These are phyloP conservation scores for Elsinoe batatas DNA, from an alignment of 2,329 filamentous ascomycete genomes.

Conservation along the genomic window DNA sequence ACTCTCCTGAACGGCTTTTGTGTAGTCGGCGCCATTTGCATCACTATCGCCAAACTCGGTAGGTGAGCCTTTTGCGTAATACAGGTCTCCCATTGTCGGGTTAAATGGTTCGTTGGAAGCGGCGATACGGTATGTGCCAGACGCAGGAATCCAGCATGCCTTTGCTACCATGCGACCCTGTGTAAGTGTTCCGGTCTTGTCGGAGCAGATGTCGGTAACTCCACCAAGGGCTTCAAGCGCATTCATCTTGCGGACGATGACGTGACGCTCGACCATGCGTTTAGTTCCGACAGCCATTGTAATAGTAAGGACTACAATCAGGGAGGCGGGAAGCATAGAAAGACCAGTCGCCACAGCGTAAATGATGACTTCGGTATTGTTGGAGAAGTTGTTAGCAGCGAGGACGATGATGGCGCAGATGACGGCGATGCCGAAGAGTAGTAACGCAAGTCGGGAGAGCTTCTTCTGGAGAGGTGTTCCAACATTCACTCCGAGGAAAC, in stretches of 20 bases:
- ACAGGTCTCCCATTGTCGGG: slow-evolving; percentile 53
- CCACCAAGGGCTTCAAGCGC: slow-evolving; percentile 56
- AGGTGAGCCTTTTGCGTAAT: slow-evolving; percentile 16
- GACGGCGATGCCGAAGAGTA: slow-evolving; percentile 63
- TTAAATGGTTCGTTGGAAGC: slow-evolving; percentile 49
- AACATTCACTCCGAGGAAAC: slow-evolving; percentile 55
- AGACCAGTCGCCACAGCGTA: slow-evolving; percentile 54
- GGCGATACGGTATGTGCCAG: slow-evolving; percentile 52
- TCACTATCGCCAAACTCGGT: slow-evolving; percentile 15
- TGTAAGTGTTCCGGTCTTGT: slow-evolving; percentile 56
- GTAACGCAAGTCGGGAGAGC: slow-evolving; percentile 68
- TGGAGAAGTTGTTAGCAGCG: slow-evolving; percentile 48
- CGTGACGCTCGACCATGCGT: slow-evolving; percentile 54
- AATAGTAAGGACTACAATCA: slow-evolving; percentile 31
- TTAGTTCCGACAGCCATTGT: slow-evolving; percentile 48
- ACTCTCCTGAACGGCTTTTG: slow-evolving; percentile 9
- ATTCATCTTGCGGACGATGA: slow-evolving; percentile 56
- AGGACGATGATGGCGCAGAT: slow-evolving; percentile 57
- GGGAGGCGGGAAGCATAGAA: slow-evolving; percentile 51
- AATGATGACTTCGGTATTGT: slow-evolving; percentile 52
- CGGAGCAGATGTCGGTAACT: slow-evolving; percentile 54
- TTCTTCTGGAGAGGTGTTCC: slow-evolving; percentile 75
- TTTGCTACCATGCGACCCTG: slow-evolving; percentile 53
- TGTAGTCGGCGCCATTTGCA: slow-evolving; percentile 3
- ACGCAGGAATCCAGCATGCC: slow-evolving; percentile 50